These are phyloP conservation scores for Paraleonurus japonicus DNA, from an alignment of 257 asterid genomes.

Conservation along the genomic window DNA sequence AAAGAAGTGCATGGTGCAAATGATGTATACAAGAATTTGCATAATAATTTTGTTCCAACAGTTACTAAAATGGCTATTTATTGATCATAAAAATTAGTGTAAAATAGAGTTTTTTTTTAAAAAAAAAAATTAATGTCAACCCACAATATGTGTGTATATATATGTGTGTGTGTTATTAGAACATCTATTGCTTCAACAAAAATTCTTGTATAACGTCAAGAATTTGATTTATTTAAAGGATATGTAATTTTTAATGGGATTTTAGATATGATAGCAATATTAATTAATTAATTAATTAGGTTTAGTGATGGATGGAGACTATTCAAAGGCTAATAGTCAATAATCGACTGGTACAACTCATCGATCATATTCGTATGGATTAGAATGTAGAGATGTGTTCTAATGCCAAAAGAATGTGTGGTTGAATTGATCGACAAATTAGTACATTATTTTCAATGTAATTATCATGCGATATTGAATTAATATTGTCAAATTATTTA, in stretches of 20 bases:
- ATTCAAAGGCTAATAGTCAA: not conserved
- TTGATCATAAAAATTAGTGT: no score
- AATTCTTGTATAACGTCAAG: no score
- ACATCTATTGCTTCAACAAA: no score
- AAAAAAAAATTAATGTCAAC: no score
- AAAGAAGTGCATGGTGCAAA: no score
- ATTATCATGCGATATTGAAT: not conserved
- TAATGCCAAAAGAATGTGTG: not conserved
- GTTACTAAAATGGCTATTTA: no score
- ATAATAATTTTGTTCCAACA: no score
- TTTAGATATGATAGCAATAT: not conserved
- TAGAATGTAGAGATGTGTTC: not conserved
- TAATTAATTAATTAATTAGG: no score
- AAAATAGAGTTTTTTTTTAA: no score
- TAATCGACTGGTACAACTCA: conserved; percentile 9
- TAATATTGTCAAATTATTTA: not conserved
- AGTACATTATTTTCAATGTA: not conserved
- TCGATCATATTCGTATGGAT: not conserved
- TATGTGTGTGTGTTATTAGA: no score
- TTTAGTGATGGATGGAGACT: not conserved
- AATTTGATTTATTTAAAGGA: not conserved
- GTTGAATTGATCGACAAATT: not conserved
- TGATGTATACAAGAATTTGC: no score
- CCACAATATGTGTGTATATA: no score
- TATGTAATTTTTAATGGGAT: not conserved